Conservation (phyloP, 1,139 yeast genomes). For the Oligophagozyma castellii region DNA sequence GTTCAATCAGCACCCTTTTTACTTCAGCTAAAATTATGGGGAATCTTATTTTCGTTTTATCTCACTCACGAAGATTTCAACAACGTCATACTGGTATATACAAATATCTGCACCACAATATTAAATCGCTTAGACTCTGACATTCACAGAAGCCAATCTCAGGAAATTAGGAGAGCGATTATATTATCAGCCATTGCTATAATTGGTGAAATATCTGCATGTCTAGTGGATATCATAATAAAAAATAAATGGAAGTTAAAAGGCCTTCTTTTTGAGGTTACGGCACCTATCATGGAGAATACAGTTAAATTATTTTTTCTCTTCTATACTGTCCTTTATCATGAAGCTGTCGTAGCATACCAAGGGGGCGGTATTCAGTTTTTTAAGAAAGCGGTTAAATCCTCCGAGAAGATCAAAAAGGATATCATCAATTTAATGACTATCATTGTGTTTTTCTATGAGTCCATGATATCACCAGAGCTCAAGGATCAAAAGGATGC, state of each 20-base stretch:
- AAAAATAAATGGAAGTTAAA: slow-evolving; percentile 6
- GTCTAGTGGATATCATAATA: slow-evolving; percentile 6
- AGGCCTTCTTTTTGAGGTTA: slow-evolving; percentile 3
- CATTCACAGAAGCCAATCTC: slow-evolving; percentile 10
- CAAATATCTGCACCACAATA: slow-evolving; percentile 33
- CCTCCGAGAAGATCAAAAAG: slow-evolving; percentile 37
- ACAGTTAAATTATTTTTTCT: too few relatives aligned
- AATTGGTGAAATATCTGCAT: slow-evolving; percentile 25
- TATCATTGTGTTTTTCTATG: background rate
- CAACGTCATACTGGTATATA: slow-evolving; percentile 42
- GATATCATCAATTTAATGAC: slow-evolving; percentile 30
- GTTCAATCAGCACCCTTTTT: slow-evolving; percentile 50
- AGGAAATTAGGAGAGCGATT: slow-evolving; percentile 18
- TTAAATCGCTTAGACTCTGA: slow-evolving; percentile 27
- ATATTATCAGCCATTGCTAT: slow-evolving; percentile 33
- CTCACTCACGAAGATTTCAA: slow-evolving; percentile 28
- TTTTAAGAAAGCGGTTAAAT: slow-evolving; percentile 21
- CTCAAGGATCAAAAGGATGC: background rate
- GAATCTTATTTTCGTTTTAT: slow-evolving; percentile 51
- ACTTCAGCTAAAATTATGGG: slow-evolving; percentile 65
- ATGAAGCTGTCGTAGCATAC: slow-evolving; percentile 26
- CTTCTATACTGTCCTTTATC: slow-evolving; percentile 30
- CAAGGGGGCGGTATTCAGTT: slow-evolving; percentile 15
- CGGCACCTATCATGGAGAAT: slow-evolving; percentile 23
- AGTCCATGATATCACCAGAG: background rate